Evolutionary conservation across 2,329 filamentous ascomycete species (phyloP), one percentile per base, ranked within the genome.

Genomic region (Plectosphaerella cucumerina): DNA sequence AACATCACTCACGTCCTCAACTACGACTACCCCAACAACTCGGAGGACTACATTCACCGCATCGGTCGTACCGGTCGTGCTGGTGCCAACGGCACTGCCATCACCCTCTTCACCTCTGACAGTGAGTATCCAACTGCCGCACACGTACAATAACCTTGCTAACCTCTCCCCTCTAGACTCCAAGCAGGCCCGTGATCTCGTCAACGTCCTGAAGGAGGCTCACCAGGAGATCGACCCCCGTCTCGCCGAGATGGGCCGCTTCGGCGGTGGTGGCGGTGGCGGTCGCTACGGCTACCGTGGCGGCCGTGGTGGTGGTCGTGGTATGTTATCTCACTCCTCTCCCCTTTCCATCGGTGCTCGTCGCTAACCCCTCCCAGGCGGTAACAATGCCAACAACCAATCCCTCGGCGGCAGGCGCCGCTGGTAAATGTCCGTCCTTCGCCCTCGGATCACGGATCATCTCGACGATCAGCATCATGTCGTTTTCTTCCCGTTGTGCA

Each of bases 1-100:
- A 96, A 99, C 83, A 99, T 99, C 80, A 97, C 94, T 76, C 94
- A 99, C 79, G 94, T 99, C 76, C 84, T 99, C 78, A 97, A 97
- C 86, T 97, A 97, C 89, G 94, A 97, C 73, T 97, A 97, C 76
- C 93, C 93, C 72, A 97, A 97, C 81, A 97, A 97, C 75, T 85
- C 94, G 65, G 94, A 99, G 78, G 93, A 97, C 69, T 97, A 97
- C 67, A 96, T 97, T 62, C 94, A 97, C 70, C 89, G 94, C 71
- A 94, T 93, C 72, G 94, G 94, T 65, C 89, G 94, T 76, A 97
- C 94, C 63, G 93, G 94, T 64, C 89, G 93, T 80, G 93, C 94
- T 68, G 94, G 94, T 76, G 87, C 87, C 65, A 90, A 87, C 59
- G 94, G 94, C 76, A 97, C 92, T 64, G 94, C 94, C 70, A 97